Percentiles rank a stretch among this genome's conserved stretches.
These are phyloP conservation scores for Saccharum officinarum DNA, from an alignment of 176 grass and related monocot genomes.

Conservation along the genomic window DNA sequence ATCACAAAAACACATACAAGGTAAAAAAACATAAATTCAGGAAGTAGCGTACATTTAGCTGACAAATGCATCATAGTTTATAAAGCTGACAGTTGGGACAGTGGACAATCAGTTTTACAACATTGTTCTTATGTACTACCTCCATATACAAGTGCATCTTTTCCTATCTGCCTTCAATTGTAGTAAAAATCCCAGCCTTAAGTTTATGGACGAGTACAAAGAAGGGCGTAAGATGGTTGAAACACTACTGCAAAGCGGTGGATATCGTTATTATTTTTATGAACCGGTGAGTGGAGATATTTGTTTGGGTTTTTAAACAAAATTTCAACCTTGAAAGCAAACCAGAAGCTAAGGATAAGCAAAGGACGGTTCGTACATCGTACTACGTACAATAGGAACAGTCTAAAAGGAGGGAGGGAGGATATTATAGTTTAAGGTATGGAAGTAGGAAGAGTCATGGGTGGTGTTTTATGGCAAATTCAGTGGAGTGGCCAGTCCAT, in stretches of 20 bases:
- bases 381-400: not conserved
- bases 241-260: not conserved
- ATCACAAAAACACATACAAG: not conserved
- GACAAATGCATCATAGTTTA: not conserved
- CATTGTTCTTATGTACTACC: not conserved
- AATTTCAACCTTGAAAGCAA: not conserved
- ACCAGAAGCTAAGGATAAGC: not conserved
- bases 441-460: not conserved
- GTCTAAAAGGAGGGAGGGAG: not conserved
- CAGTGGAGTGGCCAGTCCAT: not conserved
- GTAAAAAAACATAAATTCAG: not conserved
- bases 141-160: not conserved
- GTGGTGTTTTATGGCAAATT: not conserved
- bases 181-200: not conserved
- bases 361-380: not conserved
- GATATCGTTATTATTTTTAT: not conserved
- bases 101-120: not conserved
- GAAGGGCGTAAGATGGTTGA: not conserved
- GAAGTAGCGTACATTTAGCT: not conserved
- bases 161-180: not conserved
- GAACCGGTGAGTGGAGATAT: not conserved
- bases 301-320: not conserved
- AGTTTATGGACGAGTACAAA: not conserved
- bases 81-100: not conserved
- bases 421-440: not conserved